A percentile compares a stretch with the other conserved stretches of the same genome.
phyloP scores from a whole-genome alignment of 1,139 yeast genomes.

The Lodderomyces theae region DNA sequence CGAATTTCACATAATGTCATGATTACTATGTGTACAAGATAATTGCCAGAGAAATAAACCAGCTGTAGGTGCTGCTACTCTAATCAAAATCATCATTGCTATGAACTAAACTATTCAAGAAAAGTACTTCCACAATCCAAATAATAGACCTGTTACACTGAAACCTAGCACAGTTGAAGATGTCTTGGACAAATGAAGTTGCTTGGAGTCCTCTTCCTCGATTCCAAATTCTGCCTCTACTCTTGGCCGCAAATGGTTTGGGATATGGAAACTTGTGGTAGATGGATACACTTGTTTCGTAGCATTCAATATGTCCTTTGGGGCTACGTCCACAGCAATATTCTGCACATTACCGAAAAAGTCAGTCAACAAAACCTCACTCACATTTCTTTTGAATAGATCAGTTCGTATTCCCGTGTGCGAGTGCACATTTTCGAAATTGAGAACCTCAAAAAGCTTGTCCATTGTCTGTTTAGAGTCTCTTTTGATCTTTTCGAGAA shows the following conservation, averaged over 20 bases:
- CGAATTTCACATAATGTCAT: too few relatives aligned
- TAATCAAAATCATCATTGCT: too few relatives aligned
- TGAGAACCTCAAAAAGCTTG: slow-evolving; percentile 80
- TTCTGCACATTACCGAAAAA: slow-evolving; percentile 93
- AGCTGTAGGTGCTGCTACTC: too few relatives aligned
- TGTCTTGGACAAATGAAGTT: neutral
- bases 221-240: slow-evolving; percentile 13
- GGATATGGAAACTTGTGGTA: neutral
- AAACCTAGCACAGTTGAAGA: neutral
- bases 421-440: slow-evolving; percentile 83
- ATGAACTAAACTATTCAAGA: too few relatives aligned
- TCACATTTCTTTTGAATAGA: slow-evolving; percentile 63
- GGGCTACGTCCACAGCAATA: slow-evolving; percentile 54
- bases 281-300: neutral
- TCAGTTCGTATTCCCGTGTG: slow-evolving; percentile 90
- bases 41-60: too few relatives aligned
- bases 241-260: neutral
- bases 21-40: too few relatives aligned
- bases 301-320: slow-evolving; percentile 2
- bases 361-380: slow-evolving; percentile 79
- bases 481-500: slow-evolving; percentile 75
- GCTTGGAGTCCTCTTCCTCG: slow-evolving; percentile 7
- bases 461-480: slow-evolving; percentile 73
- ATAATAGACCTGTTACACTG: neutral
- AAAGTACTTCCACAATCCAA: neutral